phyloP scores from a whole-genome alignment of 75 land plant species.

The Picea glauca region DNA sequence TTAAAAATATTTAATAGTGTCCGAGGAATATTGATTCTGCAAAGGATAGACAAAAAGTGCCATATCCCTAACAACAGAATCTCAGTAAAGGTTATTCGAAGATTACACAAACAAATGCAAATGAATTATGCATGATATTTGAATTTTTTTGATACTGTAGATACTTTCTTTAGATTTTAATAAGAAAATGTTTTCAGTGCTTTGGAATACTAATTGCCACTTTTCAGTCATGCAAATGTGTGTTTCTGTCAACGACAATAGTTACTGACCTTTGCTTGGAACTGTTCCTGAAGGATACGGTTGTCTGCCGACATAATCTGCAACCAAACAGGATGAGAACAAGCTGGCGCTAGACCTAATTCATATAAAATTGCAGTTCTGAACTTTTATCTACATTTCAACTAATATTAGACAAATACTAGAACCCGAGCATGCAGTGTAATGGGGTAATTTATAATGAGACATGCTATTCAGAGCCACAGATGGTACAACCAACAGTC shows the following conservation, averaged over 20 bases:
- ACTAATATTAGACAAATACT: neutral
- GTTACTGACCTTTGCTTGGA: constrained; percentile 37
- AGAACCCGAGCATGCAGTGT: neutral
- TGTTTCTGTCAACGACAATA: neutral
- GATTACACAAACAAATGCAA: neutral
- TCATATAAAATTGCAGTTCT: neutral
- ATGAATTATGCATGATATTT: neutral
- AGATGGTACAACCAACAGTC: neutral
- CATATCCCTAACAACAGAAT: neutral
- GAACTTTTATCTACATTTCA: neutral
- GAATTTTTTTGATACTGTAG: neutral
- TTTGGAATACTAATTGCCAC: neutral
- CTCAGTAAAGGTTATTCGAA: neutral
- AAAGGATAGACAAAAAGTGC: neutral
- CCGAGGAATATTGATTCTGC: neutral
- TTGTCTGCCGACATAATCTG: constrained; percentile 96
- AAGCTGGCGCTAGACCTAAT: neutral
- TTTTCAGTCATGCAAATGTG: neutral
- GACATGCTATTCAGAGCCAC: neutral
- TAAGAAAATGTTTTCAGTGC: neutral
- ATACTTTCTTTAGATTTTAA: neutral
- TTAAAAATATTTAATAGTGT: neutral
- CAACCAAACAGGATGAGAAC: constrained; percentile 9
- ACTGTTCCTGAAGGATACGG: constrained; percentile 91
- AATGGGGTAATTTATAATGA: neutral